A percentile compares a stretch with the other conserved stretches of the same genome.
Conservation (phyloP, 345 rosid genomes). For the Citrus inodora region DNA sequence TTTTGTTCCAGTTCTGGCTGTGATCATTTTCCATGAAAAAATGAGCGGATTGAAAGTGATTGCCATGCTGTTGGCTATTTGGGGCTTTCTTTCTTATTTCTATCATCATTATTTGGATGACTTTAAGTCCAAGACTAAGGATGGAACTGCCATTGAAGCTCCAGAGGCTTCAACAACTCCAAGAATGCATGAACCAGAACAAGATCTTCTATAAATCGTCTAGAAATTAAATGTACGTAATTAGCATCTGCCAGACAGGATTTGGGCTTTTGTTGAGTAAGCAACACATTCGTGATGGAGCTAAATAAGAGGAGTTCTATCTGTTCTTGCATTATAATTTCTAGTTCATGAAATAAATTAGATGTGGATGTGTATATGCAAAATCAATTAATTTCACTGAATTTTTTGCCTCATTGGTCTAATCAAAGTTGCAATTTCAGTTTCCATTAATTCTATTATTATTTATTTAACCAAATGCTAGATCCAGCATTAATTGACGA, state of each 20-base stretch:
- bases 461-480: too few relatives aligned
- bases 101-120: conserved; percentile 40
- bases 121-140: background rate
- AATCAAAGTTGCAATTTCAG: too few relatives aligned
- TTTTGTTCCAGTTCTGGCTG: conserved; percentile 35
- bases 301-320: background rate
- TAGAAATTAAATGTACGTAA: background rate
- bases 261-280: background rate
- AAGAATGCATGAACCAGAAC: background rate
- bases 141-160: background rate
- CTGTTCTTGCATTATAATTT: background rate
- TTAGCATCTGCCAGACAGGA: background rate
- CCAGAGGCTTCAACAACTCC: background rate
- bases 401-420: too few relatives aligned
- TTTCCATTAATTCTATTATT: too few relatives aligned
- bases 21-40: conserved; percentile 32
- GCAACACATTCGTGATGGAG: background rate
- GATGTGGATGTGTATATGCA: too few relatives aligned
- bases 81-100: conserved; percentile 39
- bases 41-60: conserved; percentile 39
- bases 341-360: too few relatives aligned
- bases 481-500: too few relatives aligned
- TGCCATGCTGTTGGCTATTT: conserved; percentile 33
- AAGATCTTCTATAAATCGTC: background rate
- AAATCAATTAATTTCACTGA: too few relatives aligned